These are phyloP conservation scores for Cryphonectria naterciae DNA, from an alignment of 2,329 filamentous ascomycete species.

Conservation along the genomic window DNA sequence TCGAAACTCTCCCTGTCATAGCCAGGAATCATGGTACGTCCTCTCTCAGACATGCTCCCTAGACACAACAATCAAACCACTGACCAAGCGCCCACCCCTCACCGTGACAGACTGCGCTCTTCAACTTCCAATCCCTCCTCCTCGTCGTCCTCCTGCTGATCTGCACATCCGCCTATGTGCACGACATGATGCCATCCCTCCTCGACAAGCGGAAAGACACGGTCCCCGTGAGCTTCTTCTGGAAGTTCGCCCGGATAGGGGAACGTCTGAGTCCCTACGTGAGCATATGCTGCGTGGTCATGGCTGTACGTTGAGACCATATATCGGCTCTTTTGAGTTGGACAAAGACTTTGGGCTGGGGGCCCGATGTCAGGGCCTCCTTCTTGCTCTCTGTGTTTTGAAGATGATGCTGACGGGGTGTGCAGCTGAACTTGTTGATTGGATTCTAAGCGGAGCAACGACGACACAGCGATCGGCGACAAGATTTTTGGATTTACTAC, in stretches of 20 bases:
- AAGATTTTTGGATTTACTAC: slow-evolving; percentile 13
- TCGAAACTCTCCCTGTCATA: background rate
- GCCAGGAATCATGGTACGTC: slow-evolving; percentile 35
- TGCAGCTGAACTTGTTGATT: slow-evolving; percentile 27
- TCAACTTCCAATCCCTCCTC: slow-evolving; percentile 98
- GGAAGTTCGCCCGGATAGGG: slow-evolving; percentile 92
- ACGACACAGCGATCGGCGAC: slow-evolving; percentile 17
- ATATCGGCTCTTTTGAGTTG: background rate
- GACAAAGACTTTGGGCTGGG: background rate
- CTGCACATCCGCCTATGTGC: slow-evolving; percentile 93
- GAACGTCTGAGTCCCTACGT: slow-evolving; percentile 95
- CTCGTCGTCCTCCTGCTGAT: slow-evolving; percentile 93
- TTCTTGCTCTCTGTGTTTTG: background rate
- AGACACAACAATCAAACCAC: background rate
- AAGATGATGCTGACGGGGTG: slow-evolving; percentile 12
- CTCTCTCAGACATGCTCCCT: background rate
- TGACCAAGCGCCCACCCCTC: slow-evolving; percentile 23
- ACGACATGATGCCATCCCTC: slow-evolving; percentile 84
- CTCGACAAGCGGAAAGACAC: slow-evolving; percentile 82
- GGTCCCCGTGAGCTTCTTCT: slow-evolving; percentile 84
- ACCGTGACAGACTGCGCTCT: slow-evolving; percentile 85
- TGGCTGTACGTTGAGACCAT: slow-evolving; percentile 70
- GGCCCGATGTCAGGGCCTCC: background rate
- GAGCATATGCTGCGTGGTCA: slow-evolving; percentile 87
- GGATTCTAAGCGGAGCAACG: slow-evolving; percentile 17